Base-by-base conservation (phyloP, 164 flowering plant species). In the Nymphaea colorata region DNA sequence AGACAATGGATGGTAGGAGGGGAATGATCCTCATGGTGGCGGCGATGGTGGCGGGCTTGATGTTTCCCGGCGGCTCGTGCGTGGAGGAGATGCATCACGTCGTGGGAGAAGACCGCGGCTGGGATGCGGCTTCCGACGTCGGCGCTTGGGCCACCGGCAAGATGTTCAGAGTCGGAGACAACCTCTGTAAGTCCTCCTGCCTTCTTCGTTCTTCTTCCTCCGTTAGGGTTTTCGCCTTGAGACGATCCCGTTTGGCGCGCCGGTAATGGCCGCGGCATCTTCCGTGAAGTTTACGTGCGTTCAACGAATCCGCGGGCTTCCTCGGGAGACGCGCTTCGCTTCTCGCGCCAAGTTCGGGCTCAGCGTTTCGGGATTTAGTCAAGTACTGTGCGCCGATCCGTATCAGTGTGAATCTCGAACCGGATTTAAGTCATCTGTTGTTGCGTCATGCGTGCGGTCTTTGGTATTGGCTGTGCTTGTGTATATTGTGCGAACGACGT, bases 71-170 rank as follows among this genome's bases (percentile, higher is more conserved):
- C 5, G 76, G 71, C 44, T 43, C 59, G 41, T 62, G 67, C 44
- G 25, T 59, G 66, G 93, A 86, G 11, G 78, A 81, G 64, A 76
- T 78, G 71, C 91, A 92, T 70, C 98, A 90, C 76, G 87, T 90
- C n/a, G 89, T 88, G 2, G 96, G 95, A 3, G 91, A 79, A 0
- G 96, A 92, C 62, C 85, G 82, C 53, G 96, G 96, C 4, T 92
- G 94, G 96, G 93, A 82, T 59, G 68, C 73, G 0, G 43, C 77
- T 44, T 64, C 85, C 57, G 80, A 86, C 66, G 43, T 92, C 69
- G 67, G 53, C 8, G 71, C 82, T 3, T 88, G 96, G 98, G 72
- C 87, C 10, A 59, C 85, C 51, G 80, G 75, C 43, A 80, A 79
- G 63, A 41, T 59, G 69, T 92, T 88, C 85, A 68, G 69, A 61